Conservation (phyloP, 73 alveolate genomes). For the Tetrahymena malaccensis region DNA sequence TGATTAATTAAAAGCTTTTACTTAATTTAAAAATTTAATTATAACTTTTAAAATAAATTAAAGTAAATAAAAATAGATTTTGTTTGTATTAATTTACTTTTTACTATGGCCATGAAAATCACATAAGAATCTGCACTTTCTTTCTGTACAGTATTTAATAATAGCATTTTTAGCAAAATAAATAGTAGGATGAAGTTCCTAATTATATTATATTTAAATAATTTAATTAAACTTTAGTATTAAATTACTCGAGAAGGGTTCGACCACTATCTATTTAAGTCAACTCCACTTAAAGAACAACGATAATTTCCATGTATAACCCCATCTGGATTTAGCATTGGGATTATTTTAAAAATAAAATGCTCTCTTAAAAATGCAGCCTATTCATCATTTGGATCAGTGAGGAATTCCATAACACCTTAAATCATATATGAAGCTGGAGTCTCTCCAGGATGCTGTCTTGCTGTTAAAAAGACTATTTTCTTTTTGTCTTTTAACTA, state of each 20-base stretch:
- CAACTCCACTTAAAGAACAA: conserved; percentile 52
- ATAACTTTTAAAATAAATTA: too few species aligned
- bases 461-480: conserved; percentile 13
- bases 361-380: conserved; percentile 52
- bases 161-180: neutral
- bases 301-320: conserved; percentile 68
- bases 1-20: too few species aligned
- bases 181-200: neutral
- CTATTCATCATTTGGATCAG: neutral
- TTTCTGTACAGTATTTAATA: neutral
- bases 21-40: too few species aligned
- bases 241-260: neutral
- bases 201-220: conserved; percentile 23
- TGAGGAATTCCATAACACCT: conserved; percentile 9
- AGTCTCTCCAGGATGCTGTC: conserved; percentile 43
- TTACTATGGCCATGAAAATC: conserved; percentile 75
- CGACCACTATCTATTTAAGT: conserved; percentile 64
- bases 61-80: neutral
- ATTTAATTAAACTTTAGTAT: neutral
- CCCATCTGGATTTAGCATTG: conserved; percentile 73
- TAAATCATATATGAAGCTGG: conserved; percentile 13
- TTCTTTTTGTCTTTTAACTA: neutral
- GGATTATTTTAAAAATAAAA: conserved; percentile 59
- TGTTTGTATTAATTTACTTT: conserved; percentile 14
- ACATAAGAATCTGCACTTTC: neutral